Evolutionary conservation across 2,329 filamentous ascomycete species (phyloP).

Genomic region (Cytospora piceae): DNA sequence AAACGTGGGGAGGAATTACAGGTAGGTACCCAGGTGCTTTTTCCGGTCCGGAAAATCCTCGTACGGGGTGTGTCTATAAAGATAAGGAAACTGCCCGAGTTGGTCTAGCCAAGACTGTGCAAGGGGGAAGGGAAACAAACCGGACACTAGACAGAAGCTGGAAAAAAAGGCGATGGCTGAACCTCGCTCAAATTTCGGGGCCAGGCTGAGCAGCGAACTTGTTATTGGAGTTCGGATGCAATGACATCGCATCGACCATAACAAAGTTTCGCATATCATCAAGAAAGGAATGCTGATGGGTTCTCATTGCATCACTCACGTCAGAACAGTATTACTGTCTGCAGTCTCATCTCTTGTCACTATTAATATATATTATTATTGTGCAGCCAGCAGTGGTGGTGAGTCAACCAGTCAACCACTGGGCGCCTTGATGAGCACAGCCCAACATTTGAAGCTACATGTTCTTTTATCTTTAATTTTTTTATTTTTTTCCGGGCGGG

Average conservation of each 20-base stretch:
- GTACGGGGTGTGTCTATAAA: slow-evolving; percentile 23
- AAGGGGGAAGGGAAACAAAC: not conserved
- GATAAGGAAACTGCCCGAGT: slow-evolving; percentile 30
- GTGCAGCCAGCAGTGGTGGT: not conserved
- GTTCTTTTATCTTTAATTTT: no score
- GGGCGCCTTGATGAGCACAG: not conserved
- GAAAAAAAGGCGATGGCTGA: slow-evolving; percentile 6
- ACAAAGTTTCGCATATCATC: slow-evolving; percentile 6
- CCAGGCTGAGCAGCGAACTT: slow-evolving; percentile 10
- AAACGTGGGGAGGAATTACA: slow-evolving; percentile 28
- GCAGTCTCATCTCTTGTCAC: no score
- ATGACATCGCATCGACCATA: slow-evolving; percentile 15
- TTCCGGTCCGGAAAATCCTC: slow-evolving; percentile 24
- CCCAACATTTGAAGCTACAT: no score
- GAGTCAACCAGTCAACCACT: not conserved
- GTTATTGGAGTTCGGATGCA: slow-evolving; percentile 15
- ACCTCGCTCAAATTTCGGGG: slow-evolving; percentile 28
- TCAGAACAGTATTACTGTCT: slow-evolving; percentile 2
- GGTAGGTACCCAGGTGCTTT: not conserved
- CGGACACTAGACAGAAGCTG: not conserved
- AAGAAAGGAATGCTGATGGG: not conserved
- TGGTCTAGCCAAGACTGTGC: slow-evolving; percentile 20
- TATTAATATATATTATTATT: no score
- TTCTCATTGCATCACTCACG: not conserved
- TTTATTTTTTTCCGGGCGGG: not conserved